These are phyloP conservation scores for Apiosordaria backusii DNA, from an alignment of 495 filamentous ascomycete genomes.

Conservation along the genomic window DNA sequence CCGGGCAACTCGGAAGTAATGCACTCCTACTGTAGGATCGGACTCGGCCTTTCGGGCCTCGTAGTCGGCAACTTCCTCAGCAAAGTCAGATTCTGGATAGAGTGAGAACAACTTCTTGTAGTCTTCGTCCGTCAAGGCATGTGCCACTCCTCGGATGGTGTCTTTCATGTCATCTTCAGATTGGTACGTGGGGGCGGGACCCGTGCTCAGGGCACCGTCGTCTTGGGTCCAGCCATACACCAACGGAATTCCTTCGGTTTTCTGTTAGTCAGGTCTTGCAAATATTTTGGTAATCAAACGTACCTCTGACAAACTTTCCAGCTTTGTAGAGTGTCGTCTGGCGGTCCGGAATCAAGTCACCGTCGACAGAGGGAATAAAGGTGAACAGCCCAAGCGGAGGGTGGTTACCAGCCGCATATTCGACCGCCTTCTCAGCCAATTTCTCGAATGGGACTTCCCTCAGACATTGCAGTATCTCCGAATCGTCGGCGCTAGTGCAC, in stretches of 20 bases:
- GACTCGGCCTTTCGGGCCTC: conserved; percentile 14
- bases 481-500: conserved; percentile 21
- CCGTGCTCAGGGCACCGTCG: conserved; percentile 28
- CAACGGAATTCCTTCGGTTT: conserved; percentile 25
- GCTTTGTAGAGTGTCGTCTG: conserved; percentile 21
- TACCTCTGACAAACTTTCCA: conserved; percentile 30
- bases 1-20: conserved; percentile 31
- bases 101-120: conserved; percentile 22
- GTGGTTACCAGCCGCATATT: conserved; percentile 24
- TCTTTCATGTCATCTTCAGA: conserved; percentile 23
- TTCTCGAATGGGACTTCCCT: conserved; percentile 29
- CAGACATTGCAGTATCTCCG: conserved; percentile 33
- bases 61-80: conserved; percentile 20
- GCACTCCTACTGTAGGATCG: conserved; percentile 22
- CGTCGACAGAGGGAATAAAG: conserved; percentile 33
- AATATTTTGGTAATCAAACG: neutral
- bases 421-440: conserved; percentile 29
- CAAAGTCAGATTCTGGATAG: conserved; percentile 27
- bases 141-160: conserved; percentile 16
- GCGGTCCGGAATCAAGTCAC: conserved; percentile 28
- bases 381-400: conserved; percentile 24
- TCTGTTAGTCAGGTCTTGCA: neutral
- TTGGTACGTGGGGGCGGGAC: conserved; percentile 15
- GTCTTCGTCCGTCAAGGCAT: conserved; percentile 20
- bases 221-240: conserved; percentile 34